A percentile compares a stretch with the other conserved stretches of the same genome.
Evolutionary conservation across 176 grass and related monocot species (phyloP).

Genomic region (Pontederia paniculata): DNA sequence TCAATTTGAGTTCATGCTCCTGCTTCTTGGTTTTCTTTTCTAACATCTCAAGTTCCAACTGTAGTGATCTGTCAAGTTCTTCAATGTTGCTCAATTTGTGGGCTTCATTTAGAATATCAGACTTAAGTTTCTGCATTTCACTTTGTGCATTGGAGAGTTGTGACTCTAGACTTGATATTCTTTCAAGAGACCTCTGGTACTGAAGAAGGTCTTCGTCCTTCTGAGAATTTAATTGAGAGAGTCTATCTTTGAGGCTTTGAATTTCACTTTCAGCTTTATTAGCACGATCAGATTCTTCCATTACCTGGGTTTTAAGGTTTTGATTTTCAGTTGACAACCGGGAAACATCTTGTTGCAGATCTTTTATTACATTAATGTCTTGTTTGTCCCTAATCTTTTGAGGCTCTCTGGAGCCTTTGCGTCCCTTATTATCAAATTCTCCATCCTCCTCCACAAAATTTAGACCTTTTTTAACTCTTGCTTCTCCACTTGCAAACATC

Average conservation of each 20-base stretch:
- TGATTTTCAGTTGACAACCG: conserved; percentile 11
- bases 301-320: conserved; percentile 36
- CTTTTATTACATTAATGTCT: conserved; percentile 28
- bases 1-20: conserved; percentile 12
- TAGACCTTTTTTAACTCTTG: conserved; percentile 39
- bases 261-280: conserved; percentile 22
- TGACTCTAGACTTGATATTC: conserved; percentile 15
- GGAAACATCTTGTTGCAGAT: conserved; percentile 53
- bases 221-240: conserved; percentile 7
- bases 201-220: conserved; percentile 15
- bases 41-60: conserved; percentile 7
- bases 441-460: conserved; percentile 32
- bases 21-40: conserved; percentile 7
- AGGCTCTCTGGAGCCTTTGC: not conserved
- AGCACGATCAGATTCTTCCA: conserved; percentile 12
- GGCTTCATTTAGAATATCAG: conserved; percentile 45
- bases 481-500: conserved; percentile 27
- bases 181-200: conserved; percentile 16
- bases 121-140: conserved; percentile 54
- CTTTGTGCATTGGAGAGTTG: conserved; percentile 10
- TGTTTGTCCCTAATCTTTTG: conserved; percentile 23
- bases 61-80: conserved; percentile 6
- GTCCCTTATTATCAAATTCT: conserved; percentile 9
- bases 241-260: conserved; percentile 15
- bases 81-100: not conserved